Evolutionary conservation across 2,329 filamentous ascomycete genomes (phyloP).

Genomic region (Phyllosticta citrichinensis): DNA sequence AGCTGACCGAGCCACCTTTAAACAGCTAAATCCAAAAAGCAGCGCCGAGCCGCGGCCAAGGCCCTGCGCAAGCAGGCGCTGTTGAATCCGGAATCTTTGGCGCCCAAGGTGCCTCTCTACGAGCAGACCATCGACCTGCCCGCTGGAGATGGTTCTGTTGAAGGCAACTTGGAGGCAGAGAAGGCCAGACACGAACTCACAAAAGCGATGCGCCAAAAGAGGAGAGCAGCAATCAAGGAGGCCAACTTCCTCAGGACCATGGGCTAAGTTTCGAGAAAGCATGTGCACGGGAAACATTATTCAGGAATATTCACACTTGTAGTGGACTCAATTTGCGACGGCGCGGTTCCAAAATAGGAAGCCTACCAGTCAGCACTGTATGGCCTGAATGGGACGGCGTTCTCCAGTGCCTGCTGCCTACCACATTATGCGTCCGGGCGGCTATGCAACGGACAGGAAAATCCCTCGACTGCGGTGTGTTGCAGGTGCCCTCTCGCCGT

Average conservation of each 20-base stretch:
- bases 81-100: slow-evolving; percentile 55
- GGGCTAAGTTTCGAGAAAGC: slow-evolving; percentile 27
- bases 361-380: not conserved
- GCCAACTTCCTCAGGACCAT: slow-evolving; percentile 75
- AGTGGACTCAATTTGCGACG: not conserved
- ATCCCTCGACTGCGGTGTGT: not conserved
- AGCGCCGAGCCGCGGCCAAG: slow-evolving; percentile 60
- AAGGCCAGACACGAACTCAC: slow-evolving; percentile 52
- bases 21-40: slow-evolving; percentile 74
- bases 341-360: not conserved
- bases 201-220: slow-evolving; percentile 62
- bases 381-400: not conserved
- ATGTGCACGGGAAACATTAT: not conserved
- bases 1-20: not conserved
- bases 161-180: slow-evolving; percentile 36
- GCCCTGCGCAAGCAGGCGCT: slow-evolving; percentile 52
- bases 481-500: not conserved
- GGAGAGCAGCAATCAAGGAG: slow-evolving; percentile 72
- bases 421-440: not conserved
- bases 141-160: slow-evolving; percentile 36
- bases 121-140: slow-evolving; percentile 71
- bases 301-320: not conserved
- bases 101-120: slow-evolving; percentile 58
- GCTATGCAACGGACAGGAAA: not conserved
- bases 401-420: not conserved